Evolutionary conservation across 108 stramenopile species (phyloP).

Genomic region (Aurantiochytrium sp.): DNA sequence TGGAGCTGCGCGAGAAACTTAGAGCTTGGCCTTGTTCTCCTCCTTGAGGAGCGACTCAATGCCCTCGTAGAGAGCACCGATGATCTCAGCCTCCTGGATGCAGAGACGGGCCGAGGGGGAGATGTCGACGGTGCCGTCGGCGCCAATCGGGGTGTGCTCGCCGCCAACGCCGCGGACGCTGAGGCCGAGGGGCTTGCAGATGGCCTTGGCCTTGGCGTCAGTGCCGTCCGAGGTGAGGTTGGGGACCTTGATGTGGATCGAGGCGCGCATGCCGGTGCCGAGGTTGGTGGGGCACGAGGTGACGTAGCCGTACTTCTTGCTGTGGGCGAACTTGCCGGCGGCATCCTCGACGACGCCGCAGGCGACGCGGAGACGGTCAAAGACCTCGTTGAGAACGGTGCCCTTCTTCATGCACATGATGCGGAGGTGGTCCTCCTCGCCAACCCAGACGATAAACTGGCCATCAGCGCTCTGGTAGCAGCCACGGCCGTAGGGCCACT

Average conservation of each 20-base stretch:
- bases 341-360: conserved; percentile 51
- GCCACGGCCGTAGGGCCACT: conserved; percentile 57
- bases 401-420: conserved; percentile 72
- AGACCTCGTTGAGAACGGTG: conserved; percentile 76
- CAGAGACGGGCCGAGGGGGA: conserved; percentile 54
- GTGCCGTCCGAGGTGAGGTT: conserved; percentile 59
- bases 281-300: conserved; percentile 73
- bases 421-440: conserved; percentile 80
- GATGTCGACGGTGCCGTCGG: conserved; percentile 57
- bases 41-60: conserved; percentile 41
- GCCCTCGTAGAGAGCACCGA: conserved; percentile 48
- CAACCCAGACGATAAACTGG: conserved; percentile 75
- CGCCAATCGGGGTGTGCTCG: conserved; percentile 61
- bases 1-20: background rate
- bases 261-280: conserved; percentile 73
- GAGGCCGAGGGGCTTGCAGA: conserved; percentile 58
- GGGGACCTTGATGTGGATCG: conserved; percentile 65
- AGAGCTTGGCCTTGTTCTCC: conserved; percentile 35
- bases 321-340: conserved; percentile 51
- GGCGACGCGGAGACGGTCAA: conserved; percentile 55
- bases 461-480: conserved; percentile 55
- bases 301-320: conserved; percentile 61
- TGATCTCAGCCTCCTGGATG: conserved; percentile 55
- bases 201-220: conserved; percentile 51
- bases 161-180: conserved; percentile 58